Percentiles rank a stretch among this genome's conserved stretches.
Evolutionary conservation across 2,329 filamentous ascomycete genomes (phyloP).

Genomic region (Penicillium sp.): DNA sequence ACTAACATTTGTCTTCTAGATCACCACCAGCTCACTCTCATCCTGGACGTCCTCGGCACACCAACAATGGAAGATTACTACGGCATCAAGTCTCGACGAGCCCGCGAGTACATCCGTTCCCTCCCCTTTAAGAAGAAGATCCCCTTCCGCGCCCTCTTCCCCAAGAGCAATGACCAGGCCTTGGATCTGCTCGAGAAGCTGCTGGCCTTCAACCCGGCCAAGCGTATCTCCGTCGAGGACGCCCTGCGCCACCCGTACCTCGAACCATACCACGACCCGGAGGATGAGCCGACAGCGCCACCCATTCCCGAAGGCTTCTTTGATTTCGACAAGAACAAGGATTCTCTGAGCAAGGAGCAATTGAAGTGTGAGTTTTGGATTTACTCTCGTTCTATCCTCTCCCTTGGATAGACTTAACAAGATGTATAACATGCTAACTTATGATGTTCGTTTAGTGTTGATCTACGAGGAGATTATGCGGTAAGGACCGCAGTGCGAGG

Average conservation of each 20-base stretch:
- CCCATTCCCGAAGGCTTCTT: constrained; percentile 99
- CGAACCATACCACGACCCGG: constrained; percentile 97
- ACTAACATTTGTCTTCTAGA: constrained; percentile 59
- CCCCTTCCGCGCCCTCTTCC: constrained; percentile 94
- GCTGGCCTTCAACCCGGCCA: constrained; percentile 96
- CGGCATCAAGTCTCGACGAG: constrained; percentile 97
- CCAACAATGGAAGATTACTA: constrained; percentile 99
- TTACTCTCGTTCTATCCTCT: background rate
- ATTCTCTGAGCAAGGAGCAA: constrained; percentile 97
- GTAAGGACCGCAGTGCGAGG: constrained; percentile 43
- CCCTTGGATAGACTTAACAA: background rate
- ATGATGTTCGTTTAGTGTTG: constrained; percentile 58
- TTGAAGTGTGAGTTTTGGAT: constrained; percentile 71
- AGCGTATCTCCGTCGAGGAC: constrained; percentile 97
- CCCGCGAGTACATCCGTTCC: constrained; percentile 96
- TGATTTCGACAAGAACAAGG: constrained; percentile 99
- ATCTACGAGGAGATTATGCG: constrained; percentile 98
- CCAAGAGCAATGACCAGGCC: constrained; percentile 97
- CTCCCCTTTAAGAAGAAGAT: constrained; percentile 99
- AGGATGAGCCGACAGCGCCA: constrained; percentile 95
- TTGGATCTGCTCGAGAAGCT: constrained; percentile 94
- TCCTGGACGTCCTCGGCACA: constrained; percentile 94
- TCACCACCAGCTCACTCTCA: constrained; percentile 96
- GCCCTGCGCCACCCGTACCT: constrained; percentile 97
- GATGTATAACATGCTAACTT: constrained; percentile 21